phyloP scores from a whole-genome alignment of 441 rosid species.

The Populus hybrid region DNA sequence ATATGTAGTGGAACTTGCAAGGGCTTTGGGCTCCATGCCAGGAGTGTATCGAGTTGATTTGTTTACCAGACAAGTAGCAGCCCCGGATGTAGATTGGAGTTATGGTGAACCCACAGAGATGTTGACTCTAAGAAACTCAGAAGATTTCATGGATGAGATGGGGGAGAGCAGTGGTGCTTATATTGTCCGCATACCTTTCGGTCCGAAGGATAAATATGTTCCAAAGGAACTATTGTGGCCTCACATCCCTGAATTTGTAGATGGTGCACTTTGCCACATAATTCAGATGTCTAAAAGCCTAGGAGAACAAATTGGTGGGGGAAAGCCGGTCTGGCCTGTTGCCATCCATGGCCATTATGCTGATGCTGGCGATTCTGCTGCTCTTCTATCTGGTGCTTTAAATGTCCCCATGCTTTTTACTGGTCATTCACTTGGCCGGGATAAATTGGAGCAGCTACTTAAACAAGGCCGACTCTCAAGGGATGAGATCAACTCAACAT shows the following conservation, averaged over 20 bases:
- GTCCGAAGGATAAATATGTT: slow-evolving; percentile 82
- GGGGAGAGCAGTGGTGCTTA: slow-evolving; percentile 98
- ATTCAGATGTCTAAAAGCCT: slow-evolving; percentile 84
- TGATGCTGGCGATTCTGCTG: slow-evolving; percentile 92
- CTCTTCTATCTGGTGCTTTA: slow-evolving; percentile 89
- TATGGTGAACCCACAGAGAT: slow-evolving; percentile 91
- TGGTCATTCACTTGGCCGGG: slow-evolving; percentile 95
- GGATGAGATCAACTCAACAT: slow-evolving; percentile 76
- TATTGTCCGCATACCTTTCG: slow-evolving; percentile 90
- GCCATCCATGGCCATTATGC: slow-evolving; percentile 99
- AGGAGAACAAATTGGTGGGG: slow-evolving; percentile 72
- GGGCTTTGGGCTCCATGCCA: slow-evolving; percentile 92
- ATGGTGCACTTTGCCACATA: slow-evolving; percentile 77
- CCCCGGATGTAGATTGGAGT: slow-evolving; percentile 85
- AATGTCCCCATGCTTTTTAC: slow-evolving; percentile 98
- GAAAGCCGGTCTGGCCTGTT: slow-evolving; percentile 86
- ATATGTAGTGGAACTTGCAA: slow-evolving; percentile 99
- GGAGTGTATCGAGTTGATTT: slow-evolving; percentile 95
- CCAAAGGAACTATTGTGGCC: slow-evolving; percentile 94
- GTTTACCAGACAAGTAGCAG: slow-evolving; percentile 83
- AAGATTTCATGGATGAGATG: slow-evolving; percentile 44
- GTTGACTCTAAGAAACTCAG: slow-evolving; percentile 53
- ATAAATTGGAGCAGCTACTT: slow-evolving; percentile 83
- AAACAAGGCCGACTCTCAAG: slow-evolving; percentile 77
- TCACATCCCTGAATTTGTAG: slow-evolving; percentile 91